Evolutionary conservation across 2,329 filamentous ascomycete species (phyloP), one percentile per base, ranked within the genome.

Genomic region (Diaporthe longicolla): DNA sequence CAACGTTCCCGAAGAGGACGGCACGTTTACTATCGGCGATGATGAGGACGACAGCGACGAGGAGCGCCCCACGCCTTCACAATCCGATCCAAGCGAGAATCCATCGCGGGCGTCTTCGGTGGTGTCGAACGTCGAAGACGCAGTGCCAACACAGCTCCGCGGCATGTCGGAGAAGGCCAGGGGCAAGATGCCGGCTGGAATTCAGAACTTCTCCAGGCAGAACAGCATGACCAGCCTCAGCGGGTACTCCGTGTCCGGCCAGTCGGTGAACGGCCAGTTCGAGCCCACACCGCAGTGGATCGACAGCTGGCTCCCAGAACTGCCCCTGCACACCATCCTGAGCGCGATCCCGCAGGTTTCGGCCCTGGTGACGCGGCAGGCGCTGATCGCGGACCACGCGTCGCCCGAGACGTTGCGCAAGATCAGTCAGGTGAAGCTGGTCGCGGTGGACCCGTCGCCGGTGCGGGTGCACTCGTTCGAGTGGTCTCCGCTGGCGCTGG

Each of bases 81-180:
- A 89, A 43, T 91, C 90, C 13, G 93, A 91, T 0, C 89, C 92
- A 1, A 91, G 91, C 82, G 85, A 93, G 81, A 84, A 89, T 75
- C 83, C 91, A 78, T 87, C 89, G 76, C 89, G 91, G 50, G 90
- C 93, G 29, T 92, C 93, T 5, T 96, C 94, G 0, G 86, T 93
- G 0, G 86, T 93, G 0, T 90, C 90, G 0, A 86, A 87, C 52
- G 84, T 89, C 0, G 95, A 97, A 74, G 95, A 97, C 75, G 93
- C 93, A 5, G 90, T 97, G 13, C 95, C 95, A 19, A 88, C 92
- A 26, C 95, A 98, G 81, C 82, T 97, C 40, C 90, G 94, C 73
- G 95, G 95, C 71, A 98, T 98, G 94, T 98, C 96, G 26, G 97
- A 98, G 83, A 99, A 98, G 82, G 97, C 97, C 21, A 89, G 97